These are phyloP conservation scores for Candida silvicultrix DNA, from an alignment of 805 yeast genomes.

Conservation along the genomic window DNA sequence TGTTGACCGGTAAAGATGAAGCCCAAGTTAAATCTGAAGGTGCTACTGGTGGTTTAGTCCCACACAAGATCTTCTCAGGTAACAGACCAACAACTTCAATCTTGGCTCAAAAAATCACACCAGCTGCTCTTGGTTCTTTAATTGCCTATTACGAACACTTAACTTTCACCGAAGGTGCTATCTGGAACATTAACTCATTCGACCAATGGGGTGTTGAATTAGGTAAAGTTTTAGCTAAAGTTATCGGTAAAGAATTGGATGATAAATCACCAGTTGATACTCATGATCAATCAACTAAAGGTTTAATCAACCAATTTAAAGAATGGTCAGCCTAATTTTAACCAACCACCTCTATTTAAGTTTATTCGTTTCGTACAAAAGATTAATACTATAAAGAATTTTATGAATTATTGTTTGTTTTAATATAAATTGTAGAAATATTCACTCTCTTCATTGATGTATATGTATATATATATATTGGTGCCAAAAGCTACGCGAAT, in stretches of 20 bases:
- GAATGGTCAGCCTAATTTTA: conserved; percentile 43
- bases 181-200: conserved; percentile 98
- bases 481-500: too few species aligned
- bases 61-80: conserved; percentile 96
- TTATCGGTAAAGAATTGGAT: conserved; percentile 83
- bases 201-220: conserved; percentile 99
- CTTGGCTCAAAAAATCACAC: conserved; percentile 91
- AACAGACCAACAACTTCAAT: conserved; percentile 99
- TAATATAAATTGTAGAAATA: not conserved
- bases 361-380: too few species aligned
- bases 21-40: conserved; percentile 85
- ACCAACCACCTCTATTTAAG: too few species aligned
- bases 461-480: too few species aligned
- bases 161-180: conserved; percentile 97
- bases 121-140: conserved; percentile 92
- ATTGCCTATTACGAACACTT: conserved; percentile 97
- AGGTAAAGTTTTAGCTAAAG: conserved; percentile 97
- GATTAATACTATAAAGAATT: too few species aligned
- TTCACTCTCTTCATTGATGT: too few species aligned
- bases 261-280: conserved; percentile 44
- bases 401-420: not conserved
- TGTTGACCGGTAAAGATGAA: conserved; percentile 91
- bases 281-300: conserved; percentile 91
- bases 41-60: conserved; percentile 76
- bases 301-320: conserved; percentile 93